phyloP scores from a whole-genome alignment of 768 basidiomycete genomes.

The Amanita thiersii region DNA sequence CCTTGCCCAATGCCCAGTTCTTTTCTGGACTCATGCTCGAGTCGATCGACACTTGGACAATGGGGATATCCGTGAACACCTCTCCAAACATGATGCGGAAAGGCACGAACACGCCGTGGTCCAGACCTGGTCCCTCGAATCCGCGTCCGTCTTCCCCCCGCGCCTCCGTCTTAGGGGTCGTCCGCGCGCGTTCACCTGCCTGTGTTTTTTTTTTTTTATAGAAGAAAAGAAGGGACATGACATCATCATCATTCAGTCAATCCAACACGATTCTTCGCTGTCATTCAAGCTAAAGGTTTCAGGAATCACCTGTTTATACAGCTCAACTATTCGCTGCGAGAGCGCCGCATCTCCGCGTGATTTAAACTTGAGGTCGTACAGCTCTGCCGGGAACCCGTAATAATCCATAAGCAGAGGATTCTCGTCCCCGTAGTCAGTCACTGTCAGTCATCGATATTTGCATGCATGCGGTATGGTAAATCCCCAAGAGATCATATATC shows the following conservation, averaged over 20 bases:
- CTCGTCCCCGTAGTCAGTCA: constrained; percentile 70
- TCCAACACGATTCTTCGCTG: constrained; percentile 2
- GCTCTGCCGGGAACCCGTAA: constrained; percentile 51
- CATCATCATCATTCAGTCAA: no score
- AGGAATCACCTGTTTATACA: constrained; percentile 50
- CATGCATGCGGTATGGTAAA: constrained; percentile 16
- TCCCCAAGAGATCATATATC: constrained; percentile 2
- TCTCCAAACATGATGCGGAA: constrained; percentile 75
- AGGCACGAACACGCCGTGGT: constrained; percentile 78
- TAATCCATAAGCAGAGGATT: constrained; percentile 75
- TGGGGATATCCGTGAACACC: constrained; percentile 50
- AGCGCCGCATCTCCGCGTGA: constrained; percentile 55
- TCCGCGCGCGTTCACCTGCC: constrained; percentile 48
- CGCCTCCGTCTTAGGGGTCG: constrained; percentile 37
- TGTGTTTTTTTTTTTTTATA: no score
- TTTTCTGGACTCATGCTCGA: constrained; percentile 45
- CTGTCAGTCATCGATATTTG: constrained; percentile 14
- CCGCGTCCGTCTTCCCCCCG: constrained; percentile 64
- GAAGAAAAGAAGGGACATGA: no score
- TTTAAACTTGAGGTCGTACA: constrained; percentile 61
- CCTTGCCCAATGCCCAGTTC: constrained; percentile 61
- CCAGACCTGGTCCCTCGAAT: constrained; percentile 55
- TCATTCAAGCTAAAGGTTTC: neutral
- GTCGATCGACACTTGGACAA: constrained; percentile 67
- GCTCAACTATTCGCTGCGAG: constrained; percentile 49